Base-by-base conservation (phyloP, 164 flowering plant genomes). In the Buxus sempervirens region DNA sequence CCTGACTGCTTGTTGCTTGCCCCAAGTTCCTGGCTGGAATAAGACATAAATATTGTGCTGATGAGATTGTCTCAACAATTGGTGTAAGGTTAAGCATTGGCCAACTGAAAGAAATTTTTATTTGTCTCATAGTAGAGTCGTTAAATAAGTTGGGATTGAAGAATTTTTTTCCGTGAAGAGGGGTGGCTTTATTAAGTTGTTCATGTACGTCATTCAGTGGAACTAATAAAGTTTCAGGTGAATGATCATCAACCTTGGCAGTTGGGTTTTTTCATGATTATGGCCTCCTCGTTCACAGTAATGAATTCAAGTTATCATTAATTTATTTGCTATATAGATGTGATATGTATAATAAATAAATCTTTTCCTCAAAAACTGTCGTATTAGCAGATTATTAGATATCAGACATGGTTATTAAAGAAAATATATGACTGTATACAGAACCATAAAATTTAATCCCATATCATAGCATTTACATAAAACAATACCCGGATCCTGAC, bases 231-330 rank as follows among this genome's bases (percentile, higher is more conserved):
- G 38, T 32, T 32, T 32, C 38, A 32, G 38, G 38, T 32, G 38
- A 32, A 32, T 3, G 38, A 32, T 7, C 38, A 3, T 3, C 38
- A 32, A 32, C 38, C 38, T 32, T 32, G 38, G 38, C 7, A 7
- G 38, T 32, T 3, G 38, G 38, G 38, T 32, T 32, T 32, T 6
- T 6, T 45, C 51, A 45, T 45, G 51, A n/a, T n/a, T n/a, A n/a
- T n/a, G n/a, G n/a, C n/a, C 97, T 76, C 99, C 97, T 72, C 97
- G 82, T 69, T 70, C 99, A 75, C 99, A 95, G 97, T 95, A 89
- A 87, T 70, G 62, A 18, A 63, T 63, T 63, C n/a, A 60, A 13
- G 21, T 45, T 45, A 1, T 10, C 51, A 45, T 45, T 45, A 45
- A 15, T 1, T 45, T 45, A 45, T 10, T 45, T 15, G 5, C 51